Base-by-base conservation (phyloP, 2,329 filamentous ascomycete genomes). In the Sclerotinia sclerotiorum region DNA sequence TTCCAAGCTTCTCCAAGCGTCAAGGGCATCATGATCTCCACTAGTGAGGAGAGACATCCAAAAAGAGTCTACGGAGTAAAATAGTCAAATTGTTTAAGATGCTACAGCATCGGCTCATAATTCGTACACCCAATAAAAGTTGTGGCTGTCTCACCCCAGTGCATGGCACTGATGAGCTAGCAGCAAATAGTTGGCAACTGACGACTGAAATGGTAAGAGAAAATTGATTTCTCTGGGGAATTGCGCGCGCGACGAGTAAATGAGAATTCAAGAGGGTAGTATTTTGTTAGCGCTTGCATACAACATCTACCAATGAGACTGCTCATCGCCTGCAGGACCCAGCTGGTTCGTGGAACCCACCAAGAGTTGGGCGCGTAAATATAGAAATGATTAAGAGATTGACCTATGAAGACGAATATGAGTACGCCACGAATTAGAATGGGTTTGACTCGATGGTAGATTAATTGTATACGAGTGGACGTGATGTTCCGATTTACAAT, bases 231-330 rank as follows among this genome's bases (percentile, higher is more conserved):
- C 49, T 49, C 60, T 29, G 11, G 29, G 39, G 29, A 49, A 68
- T 63, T 65, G 67, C 65, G 65, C 65, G 67, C 67, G 67, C 67
- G 29, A 68, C 51, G 51, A 52, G 49, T 48, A 55, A 68, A 54
- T 55, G 35, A 32, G 24, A 35, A 51, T 42, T 42, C 39, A 42
- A 42, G 39, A 42, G 39, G 60, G 60, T 52, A 35, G 17, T 21
- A 19, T 48, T 19, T 48, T 11, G 32, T 58, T 65, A 44, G 67
- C 67, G 60, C 52, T 65, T 68, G 60, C 61, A 46, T 68, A 51
- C 61, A 64, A 7, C 29, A 51, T 27, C 42, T n/a, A 27, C 67
- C 67, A 68, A 68, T 68, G 19, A 58, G 27, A 49, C 8, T 17
- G 21, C 52, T 52, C 39, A 65, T 49, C 49, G 35, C 29, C 56